These are phyloP conservation scores for Theileria orientalis DNA, from an alignment of 169 alveolate genomes.

Conservation along the genomic window DNA sequence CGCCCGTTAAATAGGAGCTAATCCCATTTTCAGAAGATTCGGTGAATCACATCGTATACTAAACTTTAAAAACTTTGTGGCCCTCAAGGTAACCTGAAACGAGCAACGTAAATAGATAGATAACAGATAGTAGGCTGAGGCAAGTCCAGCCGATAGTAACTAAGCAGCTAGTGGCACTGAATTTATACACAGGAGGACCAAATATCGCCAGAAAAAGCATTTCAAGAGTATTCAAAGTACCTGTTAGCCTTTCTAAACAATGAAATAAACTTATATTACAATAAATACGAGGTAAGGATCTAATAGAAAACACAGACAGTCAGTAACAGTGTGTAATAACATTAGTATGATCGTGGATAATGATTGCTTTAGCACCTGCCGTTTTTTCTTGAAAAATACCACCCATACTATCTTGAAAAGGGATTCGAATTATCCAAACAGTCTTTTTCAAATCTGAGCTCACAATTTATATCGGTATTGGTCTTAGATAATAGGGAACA, in stretches of 20 bases:
- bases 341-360: neutral
- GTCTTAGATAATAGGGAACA: too few species aligned
- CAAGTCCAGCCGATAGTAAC: too few species aligned
- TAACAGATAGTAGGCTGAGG: too few species aligned
- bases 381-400: slow-evolving; percentile 63
- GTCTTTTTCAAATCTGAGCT: slow-evolving; percentile 21
- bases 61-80: slow-evolving; percentile 60
- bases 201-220: slow-evolving; percentile 65
- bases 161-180: neutral
- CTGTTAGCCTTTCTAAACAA: slow-evolving; percentile 29
- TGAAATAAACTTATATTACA: slow-evolving; percentile 57
- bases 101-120: too few species aligned
- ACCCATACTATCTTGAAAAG: slow-evolving; percentile 52
- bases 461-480: slow-evolving; percentile 38
- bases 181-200: slow-evolving; percentile 48
- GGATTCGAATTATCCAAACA: slow-evolving; percentile 31
- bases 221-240: slow-evolving; percentile 54
- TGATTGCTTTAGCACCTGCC: slow-evolving; percentile 35
- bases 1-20: neutral
- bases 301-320: neutral
- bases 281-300: slow-evolving; percentile 44
- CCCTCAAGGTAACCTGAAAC: slow-evolving; percentile 50
- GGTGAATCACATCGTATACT: slow-evolving; percentile 55
- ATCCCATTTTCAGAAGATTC: neutral
- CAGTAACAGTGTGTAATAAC: neutral